These are phyloP conservation scores for Penicillium salamii DNA, from an alignment of 495 filamentous ascomycete species.

Conservation along the genomic window DNA sequence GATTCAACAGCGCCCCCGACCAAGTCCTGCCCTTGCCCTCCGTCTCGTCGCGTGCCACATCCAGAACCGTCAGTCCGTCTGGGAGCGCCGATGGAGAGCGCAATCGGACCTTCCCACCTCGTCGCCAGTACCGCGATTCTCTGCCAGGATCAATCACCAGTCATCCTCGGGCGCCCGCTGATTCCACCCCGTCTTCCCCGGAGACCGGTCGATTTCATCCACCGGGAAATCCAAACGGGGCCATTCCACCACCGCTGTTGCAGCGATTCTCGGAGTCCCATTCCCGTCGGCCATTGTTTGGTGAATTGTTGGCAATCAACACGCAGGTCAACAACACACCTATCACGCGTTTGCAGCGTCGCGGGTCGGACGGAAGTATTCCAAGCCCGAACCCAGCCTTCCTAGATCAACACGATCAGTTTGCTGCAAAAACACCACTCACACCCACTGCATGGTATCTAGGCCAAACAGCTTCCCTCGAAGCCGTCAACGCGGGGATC, in stretches of 20 bases:
- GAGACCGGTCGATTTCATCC: neutral
- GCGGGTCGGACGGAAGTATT: conserved; percentile 55
- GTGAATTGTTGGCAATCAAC: conserved; percentile 45
- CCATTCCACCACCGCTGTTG: conserved; percentile 19
- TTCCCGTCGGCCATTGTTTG: conserved; percentile 47
- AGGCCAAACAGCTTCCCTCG: conserved; percentile 44
- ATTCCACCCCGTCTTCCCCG: conserved; percentile 12
- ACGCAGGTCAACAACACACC: conserved; percentile 37
- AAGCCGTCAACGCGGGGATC: conserved; percentile 40
- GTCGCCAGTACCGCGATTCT: conserved; percentile 24
- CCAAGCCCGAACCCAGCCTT: conserved; percentile 51
- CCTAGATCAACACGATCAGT: conserved; percentile 39
- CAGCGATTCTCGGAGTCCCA: conserved; percentile 19
- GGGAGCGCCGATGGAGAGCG: conserved; percentile 27
- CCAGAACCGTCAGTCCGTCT: conserved; percentile 32
- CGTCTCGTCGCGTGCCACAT: conserved; percentile 30
- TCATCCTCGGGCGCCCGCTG: conserved; percentile 4
- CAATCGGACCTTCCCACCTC: conserved; percentile 28
- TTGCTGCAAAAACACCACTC: conserved; percentile 39
- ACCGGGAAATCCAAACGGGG: neutral
- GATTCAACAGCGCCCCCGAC: conserved; percentile 57
- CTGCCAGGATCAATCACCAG: conserved; percentile 6
- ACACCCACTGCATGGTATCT: conserved; percentile 58
- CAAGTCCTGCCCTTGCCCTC: conserved; percentile 49
- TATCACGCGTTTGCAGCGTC: conserved; percentile 37